These are phyloP conservation scores for Vickermania spadyakhi DNA, from an alignment of 208 protist species.

Conservation along the genomic window DNA sequence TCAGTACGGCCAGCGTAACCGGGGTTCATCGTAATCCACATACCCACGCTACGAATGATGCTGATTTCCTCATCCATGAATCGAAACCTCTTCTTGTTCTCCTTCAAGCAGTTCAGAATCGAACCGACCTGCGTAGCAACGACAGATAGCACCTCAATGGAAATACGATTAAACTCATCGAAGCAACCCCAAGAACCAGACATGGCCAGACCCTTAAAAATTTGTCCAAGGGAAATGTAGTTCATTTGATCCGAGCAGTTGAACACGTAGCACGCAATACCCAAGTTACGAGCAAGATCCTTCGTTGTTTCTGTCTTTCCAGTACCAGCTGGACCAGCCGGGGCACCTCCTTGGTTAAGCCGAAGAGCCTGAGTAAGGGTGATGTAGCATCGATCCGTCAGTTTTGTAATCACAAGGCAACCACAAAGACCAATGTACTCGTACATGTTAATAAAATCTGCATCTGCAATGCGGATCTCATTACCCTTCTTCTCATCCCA, in stretches of 20 bases:
- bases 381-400: constrained; percentile 99
- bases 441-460: constrained; percentile 95
- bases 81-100: constrained; percentile 91
- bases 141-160: constrained; percentile 96
- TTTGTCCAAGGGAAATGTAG: constrained; percentile 95
- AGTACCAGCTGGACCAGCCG: constrained; percentile 90
- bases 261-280: constrained; percentile 93
- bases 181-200: constrained; percentile 97
- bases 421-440: constrained; percentile 98
- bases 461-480: constrained; percentile 95
- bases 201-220: constrained; percentile 96
- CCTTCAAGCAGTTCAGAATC: constrained; percentile 96
- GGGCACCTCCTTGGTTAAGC: constrained; percentile 88
- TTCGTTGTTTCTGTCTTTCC: constrained; percentile 96
- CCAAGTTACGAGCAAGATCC: constrained; percentile 91
- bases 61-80: constrained; percentile 95
- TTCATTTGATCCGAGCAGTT: constrained; percentile 99
- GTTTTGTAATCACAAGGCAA: constrained; percentile 98
- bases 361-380: constrained; percentile 93
- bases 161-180: constrained; percentile 97
- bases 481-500: constrained; percentile 93
- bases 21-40: constrained; percentile 98
- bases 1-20: constrained; percentile 96
- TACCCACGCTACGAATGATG: constrained; percentile 84
- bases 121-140: constrained; percentile 97